Base-by-base conservation (phyloP, 1,284 basidiomycete genomes). In the Tylopilus orsonianus region DNA sequence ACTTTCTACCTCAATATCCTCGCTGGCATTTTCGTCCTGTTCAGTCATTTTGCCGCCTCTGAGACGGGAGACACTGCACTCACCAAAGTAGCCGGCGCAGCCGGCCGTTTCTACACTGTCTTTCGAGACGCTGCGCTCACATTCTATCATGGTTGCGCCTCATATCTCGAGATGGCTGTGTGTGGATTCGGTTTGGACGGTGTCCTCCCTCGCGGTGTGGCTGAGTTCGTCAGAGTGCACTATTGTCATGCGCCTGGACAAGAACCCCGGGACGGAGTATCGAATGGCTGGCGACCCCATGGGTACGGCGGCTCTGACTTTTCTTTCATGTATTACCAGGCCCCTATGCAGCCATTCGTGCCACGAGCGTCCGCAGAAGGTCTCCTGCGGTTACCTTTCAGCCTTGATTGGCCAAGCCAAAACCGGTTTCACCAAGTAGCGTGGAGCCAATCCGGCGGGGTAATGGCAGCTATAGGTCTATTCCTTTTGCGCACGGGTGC, bases 81-180 rank as follows among this genome's bases (percentile, higher is more conserved):
- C 36, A 59, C 59, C 42, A 62, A 61, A 34, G 27, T 60, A 23
- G 54, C 59, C 0, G 50, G 59, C 2, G 59, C 59, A n/a, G 24
- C 45, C 19, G 47, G 27, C n/a, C 56, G 52, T 29, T 60, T 63
- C 43, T 59, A 44, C 22, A 19, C 29, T 13, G 38, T 61, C 38
- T 53, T 60, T 13, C 48, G 22, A 29, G 44, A 52, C 10, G 27
- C 45, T 5, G 29, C 23, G 14, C 13, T 32, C 26, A 24, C 53
- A 5, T 18, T 58, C 8, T 49, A 43, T 39, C 35, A 46, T 32
- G 46, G 37, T 10, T 58, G 18, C 19, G 20, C 37, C 4, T 42
- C 42, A 8, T 32, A 7, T 9, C 23, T 52, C 19, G 41, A 46
- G 20, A 19, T 18, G 8, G 19, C 22, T 3, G 24, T 56, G 8